Conservation (phyloP, 306 rosid genomes). For the Coriaria nepalensis region DNA sequence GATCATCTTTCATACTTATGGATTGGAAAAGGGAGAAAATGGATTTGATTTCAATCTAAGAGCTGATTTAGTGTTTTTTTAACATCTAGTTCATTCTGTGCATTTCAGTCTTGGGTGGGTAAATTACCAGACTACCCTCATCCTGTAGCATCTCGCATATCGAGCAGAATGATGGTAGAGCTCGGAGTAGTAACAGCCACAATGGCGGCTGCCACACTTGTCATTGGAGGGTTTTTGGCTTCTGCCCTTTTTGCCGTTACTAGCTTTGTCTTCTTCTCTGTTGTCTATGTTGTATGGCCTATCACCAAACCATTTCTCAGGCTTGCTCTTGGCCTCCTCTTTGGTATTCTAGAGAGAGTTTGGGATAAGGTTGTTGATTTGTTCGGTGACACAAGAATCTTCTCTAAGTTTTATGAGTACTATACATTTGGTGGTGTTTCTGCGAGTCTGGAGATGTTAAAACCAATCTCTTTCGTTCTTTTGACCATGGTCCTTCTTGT, state of each 20-base stretch:
- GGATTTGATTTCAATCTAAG: not conserved
- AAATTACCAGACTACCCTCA: constrained; percentile 63
- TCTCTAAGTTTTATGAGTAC: constrained; percentile 45
- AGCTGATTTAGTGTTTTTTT: not conserved
- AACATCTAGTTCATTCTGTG: not conserved
- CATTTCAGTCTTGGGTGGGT: constrained; percentile 69
- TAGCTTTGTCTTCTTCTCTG: constrained; percentile 45
- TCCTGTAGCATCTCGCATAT: constrained; percentile 82
- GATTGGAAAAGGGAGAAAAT: not conserved
- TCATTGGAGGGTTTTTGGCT: constrained; percentile 77
- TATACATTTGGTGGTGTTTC: constrained; percentile 67
- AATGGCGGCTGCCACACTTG: constrained; percentile 53
- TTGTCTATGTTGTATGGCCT: constrained; percentile 67
- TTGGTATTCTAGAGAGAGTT: constrained; percentile 57
- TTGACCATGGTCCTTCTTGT: constrained; percentile 86
- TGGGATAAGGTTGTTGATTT: constrained; percentile 57
- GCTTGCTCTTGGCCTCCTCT: constrained; percentile 34
- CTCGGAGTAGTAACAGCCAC: constrained; percentile 47
- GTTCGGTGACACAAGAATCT: constrained; percentile 50
- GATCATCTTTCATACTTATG: constrained; percentile 16
- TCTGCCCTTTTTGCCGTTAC: constrained; percentile 75
- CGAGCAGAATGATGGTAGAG: constrained; percentile 89
- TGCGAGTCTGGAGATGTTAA: constrained; percentile 45
- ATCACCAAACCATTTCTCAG: constrained; percentile 58
- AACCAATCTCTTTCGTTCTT: constrained; percentile 51